Conservation (phyloP, 805 yeast genomes). For the Candida awuae region DNA sequence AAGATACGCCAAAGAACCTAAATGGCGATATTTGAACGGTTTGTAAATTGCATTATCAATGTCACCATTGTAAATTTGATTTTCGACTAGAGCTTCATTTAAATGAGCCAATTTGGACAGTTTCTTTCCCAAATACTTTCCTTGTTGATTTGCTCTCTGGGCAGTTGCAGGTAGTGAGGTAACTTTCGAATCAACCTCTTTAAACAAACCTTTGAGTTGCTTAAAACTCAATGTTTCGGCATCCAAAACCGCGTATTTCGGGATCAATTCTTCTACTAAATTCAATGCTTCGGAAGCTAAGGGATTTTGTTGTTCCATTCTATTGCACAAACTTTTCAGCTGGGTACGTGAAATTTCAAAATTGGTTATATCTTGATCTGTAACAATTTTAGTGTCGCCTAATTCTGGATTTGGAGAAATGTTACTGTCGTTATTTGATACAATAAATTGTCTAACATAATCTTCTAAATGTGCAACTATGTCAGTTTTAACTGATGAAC, state of each 20-base stretch:
- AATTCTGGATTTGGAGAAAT: conserved; percentile 35
- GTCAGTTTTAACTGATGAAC: conserved; percentile 58
- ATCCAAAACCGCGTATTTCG: conserved; percentile 40
- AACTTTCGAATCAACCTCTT: conserved; percentile 56
- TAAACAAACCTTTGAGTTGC: conserved; percentile 42
- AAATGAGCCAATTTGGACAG: conserved; percentile 57
- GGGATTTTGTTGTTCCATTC: conserved; percentile 46
- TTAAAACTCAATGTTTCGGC: conserved; percentile 45
- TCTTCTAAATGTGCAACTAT: conserved; percentile 75
- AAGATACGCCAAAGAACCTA: conserved; percentile 89
- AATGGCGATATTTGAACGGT: conserved; percentile 74
- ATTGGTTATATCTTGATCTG: conserved; percentile 45
- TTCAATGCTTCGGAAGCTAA: conserved; percentile 49
- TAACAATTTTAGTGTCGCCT: conserved; percentile 36
- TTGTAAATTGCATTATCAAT: conserved; percentile 34
- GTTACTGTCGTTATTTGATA: conserved; percentile 52
- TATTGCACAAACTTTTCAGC: conserved; percentile 39
- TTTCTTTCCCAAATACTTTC: conserved; percentile 65
- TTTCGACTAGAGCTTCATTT: conserved; percentile 41
- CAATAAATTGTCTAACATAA: conserved; percentile 95
- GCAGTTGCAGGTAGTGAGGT: conserved; percentile 92
- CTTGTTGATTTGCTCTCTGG: conserved; percentile 94
- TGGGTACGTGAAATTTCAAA: conserved; percentile 41
- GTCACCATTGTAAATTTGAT: conserved; percentile 33
- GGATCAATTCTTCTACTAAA: conserved; percentile 41